Evolutionary conservation across 1,284 basidiomycete genomes (phyloP), one percentile per base, ranked within the genome.

Genomic region (Acaromyces ingoldii): DNA sequence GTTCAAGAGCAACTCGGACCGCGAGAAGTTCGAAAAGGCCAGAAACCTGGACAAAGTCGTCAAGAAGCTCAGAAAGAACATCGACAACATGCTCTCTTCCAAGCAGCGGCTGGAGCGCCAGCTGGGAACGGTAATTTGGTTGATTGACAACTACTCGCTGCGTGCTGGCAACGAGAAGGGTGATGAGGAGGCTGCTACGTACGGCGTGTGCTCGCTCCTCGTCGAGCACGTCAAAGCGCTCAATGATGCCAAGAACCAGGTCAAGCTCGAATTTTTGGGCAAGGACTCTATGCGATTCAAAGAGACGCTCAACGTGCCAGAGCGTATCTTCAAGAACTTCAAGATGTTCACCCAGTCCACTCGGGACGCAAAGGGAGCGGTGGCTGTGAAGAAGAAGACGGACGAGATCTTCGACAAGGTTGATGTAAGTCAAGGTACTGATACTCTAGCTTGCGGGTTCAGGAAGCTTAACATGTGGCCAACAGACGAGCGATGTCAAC

Each of bases 311-410:
- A 65, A 62, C 29, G 65, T 74, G 34, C 57, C 63, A 19, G 61
- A 72, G 46, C 49, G 55, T 29, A 67, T 75, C 39, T 75, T 67
- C 55, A 70, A 71, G 50, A 75, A 75, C 54, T 64, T 75, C 15
- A 60, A 64, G 46, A 65, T 67, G 64, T 75, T 75, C 51, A 66
- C 68, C 21, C 63, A 64, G 47, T 68, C 63, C 17, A 62, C 58
- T 41, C 65, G 71, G 54, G 67, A 71, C 47, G 47, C 50, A 24
- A 51, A 57, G 10, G 72, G 72, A 41, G 85, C 85, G 76, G 91
- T 91, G 71, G 84, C 89, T 24, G 86, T 87, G 66, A 97, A 97
- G 81, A 81, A 82, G 49, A 86, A 89, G 55, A 84, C 85, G 13
- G 93, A 98, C 73, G 85, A 87, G 59, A 77, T 98, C 51, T 98